Base-by-base conservation (phyloP, 2,329 filamentous ascomycete species). In the Sporothrix dimorphospora region DNA sequence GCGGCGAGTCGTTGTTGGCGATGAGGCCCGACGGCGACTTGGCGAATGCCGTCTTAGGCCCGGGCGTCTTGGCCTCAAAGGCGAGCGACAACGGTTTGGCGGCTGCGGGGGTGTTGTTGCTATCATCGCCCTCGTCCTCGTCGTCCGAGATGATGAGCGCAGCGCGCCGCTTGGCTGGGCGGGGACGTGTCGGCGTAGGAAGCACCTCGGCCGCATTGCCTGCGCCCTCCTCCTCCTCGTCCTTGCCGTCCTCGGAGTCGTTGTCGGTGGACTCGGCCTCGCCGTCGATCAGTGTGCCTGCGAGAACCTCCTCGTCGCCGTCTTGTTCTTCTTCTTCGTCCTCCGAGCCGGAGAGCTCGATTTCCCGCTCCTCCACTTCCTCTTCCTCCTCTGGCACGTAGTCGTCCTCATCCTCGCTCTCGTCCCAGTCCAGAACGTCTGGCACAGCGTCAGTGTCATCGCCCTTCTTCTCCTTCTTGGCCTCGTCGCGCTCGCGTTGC, bases 401-500 rank as follows among this genome's bases (percentile, higher is more conserved):
- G 27, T 74, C 72, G 12, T 72, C 85, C 59, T 86, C 85, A 21
- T 82, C 81, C 45, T 87, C 88, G 70, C 73, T 76, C 53, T 75
- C 74, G 57, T 75, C 75, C 73, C 74, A 75, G 57, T 72, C 75
- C 19, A 75, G 67, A 4, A 61, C 34, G 42, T 75, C 73, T 0
- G 42, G 71, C 49, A 87, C 85, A 1, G 85, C 85, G 71, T 86
- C 88, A 85, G 85, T 88, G 40, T 82, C 86, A 30, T 88, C 77
- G 12, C 81, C 83, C 77, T 81, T 85, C 77, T 79, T 86, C 70
- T 89, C 86, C 78, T 90, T 89, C 82, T 92, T 95, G 0, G 89
- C 89, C 59, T 89, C 90, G 38, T 88, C 91, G 75, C 90, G 90
- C 81, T 99, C 96, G 66, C 89, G 85, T 77, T 91, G 89, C 81